Conservation (phyloP, 495 filamentous ascomycete genomes). For the Staphylotrichum tortipilum region DNA sequence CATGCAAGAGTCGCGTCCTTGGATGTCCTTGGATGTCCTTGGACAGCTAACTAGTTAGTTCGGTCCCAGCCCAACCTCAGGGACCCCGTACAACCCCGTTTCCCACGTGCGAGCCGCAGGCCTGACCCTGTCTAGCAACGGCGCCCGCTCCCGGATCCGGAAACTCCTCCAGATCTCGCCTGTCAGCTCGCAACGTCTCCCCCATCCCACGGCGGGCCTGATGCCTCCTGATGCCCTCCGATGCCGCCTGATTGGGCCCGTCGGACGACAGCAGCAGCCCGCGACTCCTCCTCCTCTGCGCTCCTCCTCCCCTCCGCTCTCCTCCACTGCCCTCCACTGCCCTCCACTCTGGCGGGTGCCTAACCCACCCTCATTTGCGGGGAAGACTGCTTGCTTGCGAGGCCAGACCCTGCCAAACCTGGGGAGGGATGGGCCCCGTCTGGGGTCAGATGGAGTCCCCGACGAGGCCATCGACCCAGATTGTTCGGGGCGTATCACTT, state of each 20-base stretch:
- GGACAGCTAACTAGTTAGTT: too few relatives aligned
- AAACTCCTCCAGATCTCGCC: background rate
- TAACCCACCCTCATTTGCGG: background rate
- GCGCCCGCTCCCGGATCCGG: conserved; percentile 1
- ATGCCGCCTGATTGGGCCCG: background rate
- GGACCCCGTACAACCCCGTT: too few relatives aligned
- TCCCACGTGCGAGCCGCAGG: background rate
- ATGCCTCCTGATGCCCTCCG: too few relatives aligned
- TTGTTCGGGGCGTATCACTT: background rate
- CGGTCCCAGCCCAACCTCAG: too few relatives aligned
- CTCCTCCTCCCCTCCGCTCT: too few relatives aligned
- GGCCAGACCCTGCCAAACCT: background rate
- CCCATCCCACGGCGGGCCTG: background rate
- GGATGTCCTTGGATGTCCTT: too few relatives aligned
- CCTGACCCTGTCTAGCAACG: conserved; percentile 2
- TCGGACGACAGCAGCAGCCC: background rate
- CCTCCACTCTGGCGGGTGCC: background rate
- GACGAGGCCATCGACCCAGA: background rate
- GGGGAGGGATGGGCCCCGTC: too few relatives aligned
- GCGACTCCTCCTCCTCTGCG: too few relatives aligned
- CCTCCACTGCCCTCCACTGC: too few relatives aligned
- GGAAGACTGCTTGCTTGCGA: background rate
- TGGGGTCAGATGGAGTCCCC: too few relatives aligned
- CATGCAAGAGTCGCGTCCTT: too few relatives aligned
- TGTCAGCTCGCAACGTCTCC: background rate